These are phyloP conservation scores for Fusarium sp. DNA, from an alignment of 2,329 filamentous ascomycete species.

Conservation along the genomic window DNA sequence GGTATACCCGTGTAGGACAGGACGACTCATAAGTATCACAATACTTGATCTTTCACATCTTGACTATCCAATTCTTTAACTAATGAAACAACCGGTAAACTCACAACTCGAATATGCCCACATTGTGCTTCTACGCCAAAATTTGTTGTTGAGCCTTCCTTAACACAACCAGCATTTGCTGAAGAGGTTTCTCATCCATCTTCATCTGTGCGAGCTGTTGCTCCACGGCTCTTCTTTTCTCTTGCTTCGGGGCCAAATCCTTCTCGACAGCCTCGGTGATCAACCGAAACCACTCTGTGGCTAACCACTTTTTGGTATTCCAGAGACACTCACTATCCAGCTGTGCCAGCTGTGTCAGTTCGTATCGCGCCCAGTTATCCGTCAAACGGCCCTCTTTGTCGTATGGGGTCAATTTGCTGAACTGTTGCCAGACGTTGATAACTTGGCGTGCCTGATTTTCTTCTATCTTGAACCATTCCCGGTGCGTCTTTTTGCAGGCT, in stretches of 20 bases:
- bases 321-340: background rate
- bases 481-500: background rate
- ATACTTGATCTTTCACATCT: background rate
- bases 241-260: background rate
- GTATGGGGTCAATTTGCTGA: background rate
- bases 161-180: background rate
- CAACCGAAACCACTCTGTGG: background rate
- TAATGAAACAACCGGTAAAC: background rate
- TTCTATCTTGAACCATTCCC: constrained; percentile 18
- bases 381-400: background rate
- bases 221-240: background rate
- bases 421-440: background rate
- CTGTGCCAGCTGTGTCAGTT: background rate
- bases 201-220: background rate
- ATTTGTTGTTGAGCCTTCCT: background rate
- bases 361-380: background rate
- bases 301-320: background rate
- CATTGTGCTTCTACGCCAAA: no score
- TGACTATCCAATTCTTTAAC: background rate
- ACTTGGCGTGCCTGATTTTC: background rate
- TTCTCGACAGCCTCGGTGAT: background rate
- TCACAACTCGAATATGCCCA: background rate
- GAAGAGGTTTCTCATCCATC: background rate
- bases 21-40: background rate
- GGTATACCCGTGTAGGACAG: background rate